Conservation (phyloP, 345 rosid species). For the Psidium guajava region DNA sequence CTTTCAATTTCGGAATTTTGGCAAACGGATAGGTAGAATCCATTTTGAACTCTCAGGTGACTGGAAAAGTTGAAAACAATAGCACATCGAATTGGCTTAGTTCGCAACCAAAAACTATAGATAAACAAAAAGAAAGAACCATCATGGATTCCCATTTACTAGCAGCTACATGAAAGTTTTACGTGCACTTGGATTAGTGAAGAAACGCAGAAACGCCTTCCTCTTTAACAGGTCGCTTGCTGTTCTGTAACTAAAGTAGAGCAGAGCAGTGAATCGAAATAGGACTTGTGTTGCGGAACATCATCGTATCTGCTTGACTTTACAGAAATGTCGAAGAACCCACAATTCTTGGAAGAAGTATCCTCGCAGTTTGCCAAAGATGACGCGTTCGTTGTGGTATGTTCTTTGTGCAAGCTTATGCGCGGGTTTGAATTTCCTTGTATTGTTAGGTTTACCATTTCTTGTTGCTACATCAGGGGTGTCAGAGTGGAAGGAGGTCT, state of each 20-base stretch:
- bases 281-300: not conserved
- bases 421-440: not conserved
- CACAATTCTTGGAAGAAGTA: slow-evolving; percentile 15
- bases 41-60: not conserved
- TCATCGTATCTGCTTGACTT: not conserved
- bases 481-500: slow-evolving; percentile 24
- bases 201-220: not conserved
- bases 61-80: not conserved
- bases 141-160: not conserved
- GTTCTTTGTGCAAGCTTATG: not conserved
- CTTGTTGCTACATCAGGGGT: slow-evolving; percentile 8
- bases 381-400: slow-evolving; percentile 11
- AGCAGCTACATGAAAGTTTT: not conserved
- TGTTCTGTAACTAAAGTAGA: not conserved
- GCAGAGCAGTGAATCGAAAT: not conserved
- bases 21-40: not conserved
- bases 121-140: not conserved
- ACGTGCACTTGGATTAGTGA: not conserved
- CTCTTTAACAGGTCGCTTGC: not conserved
- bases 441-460: not conserved
- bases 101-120: not conserved
- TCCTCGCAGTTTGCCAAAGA: slow-evolving; percentile 7
- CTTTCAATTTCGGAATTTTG: not conserved
- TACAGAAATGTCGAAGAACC: slow-evolving; percentile 17
- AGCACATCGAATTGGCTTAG: not conserved